phyloP scores from a whole-genome alignment of 2,329 filamentous ascomycete genomes.

The Pyricularia sp. region DNA sequence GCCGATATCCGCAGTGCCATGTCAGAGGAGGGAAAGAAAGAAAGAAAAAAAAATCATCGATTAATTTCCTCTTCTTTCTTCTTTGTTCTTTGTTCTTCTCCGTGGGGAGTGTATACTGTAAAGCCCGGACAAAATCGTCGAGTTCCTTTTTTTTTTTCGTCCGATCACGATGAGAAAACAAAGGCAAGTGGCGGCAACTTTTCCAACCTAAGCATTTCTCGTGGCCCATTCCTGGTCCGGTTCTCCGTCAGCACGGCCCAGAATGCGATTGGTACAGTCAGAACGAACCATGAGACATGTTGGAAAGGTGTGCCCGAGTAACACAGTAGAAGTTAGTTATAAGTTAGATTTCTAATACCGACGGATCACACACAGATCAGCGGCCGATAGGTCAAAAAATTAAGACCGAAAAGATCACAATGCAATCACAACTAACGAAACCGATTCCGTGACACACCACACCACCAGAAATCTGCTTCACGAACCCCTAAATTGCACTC shows the following conservation, averaged over 20 bases:
- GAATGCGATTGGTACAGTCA: neutral
- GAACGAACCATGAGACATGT: neutral
- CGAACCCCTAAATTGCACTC: neutral
- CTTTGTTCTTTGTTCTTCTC: too few relatives aligned
- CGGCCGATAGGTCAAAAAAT: neutral
- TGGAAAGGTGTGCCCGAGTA: neutral
- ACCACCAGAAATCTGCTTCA: neutral
- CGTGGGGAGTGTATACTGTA: too few relatives aligned
- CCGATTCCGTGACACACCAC: neutral
- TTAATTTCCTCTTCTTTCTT: too few relatives aligned
- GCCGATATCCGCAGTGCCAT: too few relatives aligned
- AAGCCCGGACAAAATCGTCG: too few relatives aligned
- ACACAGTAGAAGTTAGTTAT: neutral
- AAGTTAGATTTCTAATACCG: neutral
- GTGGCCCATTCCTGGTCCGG: too few relatives aligned
- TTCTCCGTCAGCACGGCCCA: neutral
- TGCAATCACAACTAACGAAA: neutral
- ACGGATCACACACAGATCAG: neutral
- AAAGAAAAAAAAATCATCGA: too few relatives aligned
- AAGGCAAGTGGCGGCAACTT: too few relatives aligned
- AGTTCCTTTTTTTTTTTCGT: too few relatives aligned
- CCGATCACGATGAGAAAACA: too few relatives aligned
- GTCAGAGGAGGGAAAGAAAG: too few relatives aligned
- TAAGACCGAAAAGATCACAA: neutral
- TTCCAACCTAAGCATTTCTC: too few relatives aligned